Evolutionary conservation across 2,329 filamentous ascomycete species (phyloP).

Genomic region (Fusarium bactridioides): DNA sequence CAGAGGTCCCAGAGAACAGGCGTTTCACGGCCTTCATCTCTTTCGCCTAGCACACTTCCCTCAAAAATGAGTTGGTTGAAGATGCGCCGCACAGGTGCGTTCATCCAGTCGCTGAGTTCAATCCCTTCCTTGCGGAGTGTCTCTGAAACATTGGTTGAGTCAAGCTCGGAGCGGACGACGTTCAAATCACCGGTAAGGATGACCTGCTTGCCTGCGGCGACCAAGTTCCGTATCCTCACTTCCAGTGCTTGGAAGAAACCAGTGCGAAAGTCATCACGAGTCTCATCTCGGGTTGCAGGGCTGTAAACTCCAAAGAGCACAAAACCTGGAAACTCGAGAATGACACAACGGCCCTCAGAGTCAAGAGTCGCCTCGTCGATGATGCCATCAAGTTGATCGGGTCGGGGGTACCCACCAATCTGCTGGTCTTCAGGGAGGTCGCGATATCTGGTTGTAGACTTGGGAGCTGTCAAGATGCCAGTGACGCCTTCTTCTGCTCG

Average conservation of each 20-base stretch:
- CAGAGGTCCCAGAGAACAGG: constrained; percentile 86
- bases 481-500: constrained; percentile 94
- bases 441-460: constrained; percentile 73
- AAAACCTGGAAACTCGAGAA: constrained; percentile 94
- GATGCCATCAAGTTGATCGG: constrained; percentile 68
- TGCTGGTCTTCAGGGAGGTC: constrained; percentile 76
- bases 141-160: constrained; percentile 79
- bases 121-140: constrained; percentile 74
- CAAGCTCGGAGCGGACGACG: constrained; percentile 72
- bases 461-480: constrained; percentile 78
- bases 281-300: constrained; percentile 87
- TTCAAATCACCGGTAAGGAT: constrained; percentile 91
- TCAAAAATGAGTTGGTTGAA: constrained; percentile 87
- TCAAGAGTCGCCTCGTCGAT: constrained; percentile 80
- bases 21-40: constrained; percentile 73
- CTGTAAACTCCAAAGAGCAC: constrained; percentile 93
- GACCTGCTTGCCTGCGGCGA: constrained; percentile 82
- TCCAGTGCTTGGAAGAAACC: constrained; percentile 84
- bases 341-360: constrained; percentile 88
- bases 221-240: constrained; percentile 82
- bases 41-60: constrained; percentile 71
- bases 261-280: constrained; percentile 81
- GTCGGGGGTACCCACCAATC: constrained; percentile 87
- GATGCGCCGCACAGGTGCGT: constrained; percentile 74
- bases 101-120: constrained; percentile 75